Base-by-base conservation (phyloP, 202 grass and related monocot species). In the Schoenoplectus tabernaemontani region DNA sequence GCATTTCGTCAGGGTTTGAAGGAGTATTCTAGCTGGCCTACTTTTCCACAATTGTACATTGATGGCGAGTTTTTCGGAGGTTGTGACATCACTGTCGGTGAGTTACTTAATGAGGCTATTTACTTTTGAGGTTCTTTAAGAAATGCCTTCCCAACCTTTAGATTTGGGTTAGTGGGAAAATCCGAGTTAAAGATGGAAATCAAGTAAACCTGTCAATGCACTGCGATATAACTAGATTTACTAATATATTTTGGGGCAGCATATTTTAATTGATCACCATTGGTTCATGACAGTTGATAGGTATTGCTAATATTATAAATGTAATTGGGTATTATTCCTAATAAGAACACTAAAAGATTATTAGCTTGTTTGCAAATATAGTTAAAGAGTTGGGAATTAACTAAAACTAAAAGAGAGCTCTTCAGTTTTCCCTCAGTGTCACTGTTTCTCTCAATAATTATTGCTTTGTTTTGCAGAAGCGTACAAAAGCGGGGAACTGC, bases 21-120 rank as follows among this genome's bases (percentile, higher is more conserved):
- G 87, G 94, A 97, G 11, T 97, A 93, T 86, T 93, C 91, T 43
- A 89, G 84, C 87, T 92, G 94, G 89, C 94, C 94, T 57, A 93
- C 94, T 19, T 97, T 97, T 85, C 94, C 91, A 16, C 94, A 97
- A 82, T 89, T 97, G 60, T 97, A 93, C 83, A 87, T 97, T 83
- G 91, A 90, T 47, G 93, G 93, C 36, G 93, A 96, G 53, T 96
- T 96, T 84, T 92, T 92, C 10, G 93, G 93, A 22, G 93, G 93
- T 48, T 96, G 93, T 58, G 90, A 92, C 79, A 92, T 96, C 70
- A 96, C 87, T 57, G 75, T 92, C 7, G 93, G 93, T 96, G 80
- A 62, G 59, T 62, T 53, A 53, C 48, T 62, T 33, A 30, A 2
- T 15, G 23, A 15, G n/a, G 12, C 44, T 54, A 2, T 74, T 54